Evolutionary conservation across 129 eudicot genomes (phyloP).

Genomic region (Flaveria trinervia): DNA sequence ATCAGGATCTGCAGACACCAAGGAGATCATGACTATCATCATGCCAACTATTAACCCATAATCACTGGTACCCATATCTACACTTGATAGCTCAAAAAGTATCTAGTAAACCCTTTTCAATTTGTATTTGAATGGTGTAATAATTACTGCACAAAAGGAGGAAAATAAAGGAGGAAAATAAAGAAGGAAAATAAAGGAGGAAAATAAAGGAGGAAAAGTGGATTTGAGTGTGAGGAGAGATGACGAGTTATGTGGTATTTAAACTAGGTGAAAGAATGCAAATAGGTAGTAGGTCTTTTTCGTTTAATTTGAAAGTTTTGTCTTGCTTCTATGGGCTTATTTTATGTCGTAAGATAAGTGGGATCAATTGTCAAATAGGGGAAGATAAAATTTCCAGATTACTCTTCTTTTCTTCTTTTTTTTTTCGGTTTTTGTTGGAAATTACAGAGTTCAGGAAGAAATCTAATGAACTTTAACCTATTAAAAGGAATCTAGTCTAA

Average conservation of each 20-base stretch:
- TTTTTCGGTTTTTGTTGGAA: no score
- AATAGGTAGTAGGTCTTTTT: constrained; percentile 26
- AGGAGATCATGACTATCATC: constrained; percentile 9
- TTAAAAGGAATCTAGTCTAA: no score
- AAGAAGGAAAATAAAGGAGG: no score
- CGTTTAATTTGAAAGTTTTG: background rate
- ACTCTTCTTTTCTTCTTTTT: no score
- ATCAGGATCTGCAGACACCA: constrained; percentile 59
- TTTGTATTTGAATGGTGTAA: constrained; percentile 5
- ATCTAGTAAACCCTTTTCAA: background rate
- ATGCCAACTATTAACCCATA: constrained; percentile 19
- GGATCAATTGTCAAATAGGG: background rate
- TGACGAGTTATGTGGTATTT: constrained; percentile 22
- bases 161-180: no score
- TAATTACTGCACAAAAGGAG: background rate
- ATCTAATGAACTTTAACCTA: no score
- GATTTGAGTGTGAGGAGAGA: constrained; percentile 10
- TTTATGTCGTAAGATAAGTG: constrained; percentile 6
- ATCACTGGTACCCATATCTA: constrained; percentile 11
- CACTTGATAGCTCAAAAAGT: background rate
- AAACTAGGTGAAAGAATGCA: constrained; percentile 4
- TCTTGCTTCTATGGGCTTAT: constrained; percentile 1
- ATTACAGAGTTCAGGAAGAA: no score
- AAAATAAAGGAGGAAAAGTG: constrained; percentile 12
- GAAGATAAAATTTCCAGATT: no score